These are phyloP conservation scores for Suhomyces faveliae DNA, from an alignment of 805 yeast species.

Conservation along the genomic window DNA sequence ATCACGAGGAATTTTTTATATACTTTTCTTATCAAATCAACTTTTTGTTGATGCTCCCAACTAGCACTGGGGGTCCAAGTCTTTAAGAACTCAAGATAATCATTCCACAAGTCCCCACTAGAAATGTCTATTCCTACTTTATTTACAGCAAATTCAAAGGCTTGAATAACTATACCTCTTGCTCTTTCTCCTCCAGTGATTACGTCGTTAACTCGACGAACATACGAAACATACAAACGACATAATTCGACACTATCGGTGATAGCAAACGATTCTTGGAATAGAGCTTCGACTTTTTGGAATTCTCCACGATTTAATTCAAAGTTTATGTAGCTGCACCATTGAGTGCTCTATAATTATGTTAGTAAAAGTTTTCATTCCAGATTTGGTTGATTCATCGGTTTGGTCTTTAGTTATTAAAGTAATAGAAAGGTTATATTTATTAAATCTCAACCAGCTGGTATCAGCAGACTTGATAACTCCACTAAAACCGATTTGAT, in stretches of 20 bases:
- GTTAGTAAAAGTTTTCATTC: constrained; percentile 15
- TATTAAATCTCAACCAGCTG: not conserved
- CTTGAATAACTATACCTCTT: constrained; percentile 67
- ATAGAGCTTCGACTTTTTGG: constrained; percentile 61
- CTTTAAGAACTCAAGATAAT: constrained; percentile 75
- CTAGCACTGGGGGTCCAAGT: constrained; percentile 74
- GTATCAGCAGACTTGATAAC: not conserved
- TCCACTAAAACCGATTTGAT: not conserved
- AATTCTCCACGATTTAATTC: constrained; percentile 65
- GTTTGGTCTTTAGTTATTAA: not conserved
- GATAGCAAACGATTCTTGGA: constrained; percentile 60
- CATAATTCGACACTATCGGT: constrained; percentile 69
- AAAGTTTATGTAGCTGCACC: constrained; percentile 70
- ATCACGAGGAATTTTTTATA: constrained; percentile 67
- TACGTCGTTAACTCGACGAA: constrained; percentile 65
- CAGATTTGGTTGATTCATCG: not conserved
- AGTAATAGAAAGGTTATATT: not conserved
- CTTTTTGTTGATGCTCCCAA: constrained; percentile 83
- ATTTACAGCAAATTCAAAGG: constrained; percentile 78
- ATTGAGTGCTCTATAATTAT: constrained; percentile 42
- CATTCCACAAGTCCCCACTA: constrained; percentile 74
- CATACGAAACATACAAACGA: constrained; percentile 73
- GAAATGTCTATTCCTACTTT: constrained; percentile 77
- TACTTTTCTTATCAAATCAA: constrained; percentile 70
- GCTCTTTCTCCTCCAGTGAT: constrained; percentile 84